Evolutionary conservation across 345 rosid species (phyloP), one percentile per base, ranked within the genome.

Genomic region (Euphorbia pulcherrima): DNA sequence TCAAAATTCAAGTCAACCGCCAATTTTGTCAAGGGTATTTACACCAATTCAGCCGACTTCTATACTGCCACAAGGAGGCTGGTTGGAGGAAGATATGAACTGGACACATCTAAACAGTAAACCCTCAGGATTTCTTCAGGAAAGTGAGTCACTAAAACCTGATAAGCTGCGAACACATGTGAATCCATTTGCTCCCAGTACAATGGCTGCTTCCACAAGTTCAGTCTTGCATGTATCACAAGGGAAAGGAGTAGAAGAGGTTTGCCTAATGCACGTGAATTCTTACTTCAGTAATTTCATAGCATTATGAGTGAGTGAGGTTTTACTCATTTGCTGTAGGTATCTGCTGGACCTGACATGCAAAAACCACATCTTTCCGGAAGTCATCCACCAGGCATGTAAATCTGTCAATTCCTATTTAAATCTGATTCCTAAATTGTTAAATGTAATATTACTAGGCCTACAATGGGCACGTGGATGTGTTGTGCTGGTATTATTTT

Each of bases 171-270:
- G 79, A 75, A 48, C 35, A 67, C 62, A 74, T 74, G 75, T 80
- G 65, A 87, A 75, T 62, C 85, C 81, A 40, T 70, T 81, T 68
- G 29, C 80, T 64, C 83, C 69, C 65, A 77, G 71, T 75, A 60
- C 74, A 14, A 61, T 77, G 66, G 70, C 82, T 73, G 67, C 67
- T 75, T 72, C 90, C 65, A 64, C 75, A 59, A 71, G 79, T 74
- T 74, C 80, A 68, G 73, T 68, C 27, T 53, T 85, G 18, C 74
- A 76, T 68, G 72, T 78, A 46, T 73, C 87, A 58, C 87, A 85
- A 65, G 72, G 72, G 78, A 93, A 85, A 80, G 77, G 71, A 46
- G 97, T 85, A 84, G 95, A 89, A 53, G 57, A 7, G 92, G 97
- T 94, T 78, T 52, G 68, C 59, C 65, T 54, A 62, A 47, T 16